phyloP scores from a whole-genome alignment of 306 rosid genomes.

The Clitoria ternatea region DNA sequence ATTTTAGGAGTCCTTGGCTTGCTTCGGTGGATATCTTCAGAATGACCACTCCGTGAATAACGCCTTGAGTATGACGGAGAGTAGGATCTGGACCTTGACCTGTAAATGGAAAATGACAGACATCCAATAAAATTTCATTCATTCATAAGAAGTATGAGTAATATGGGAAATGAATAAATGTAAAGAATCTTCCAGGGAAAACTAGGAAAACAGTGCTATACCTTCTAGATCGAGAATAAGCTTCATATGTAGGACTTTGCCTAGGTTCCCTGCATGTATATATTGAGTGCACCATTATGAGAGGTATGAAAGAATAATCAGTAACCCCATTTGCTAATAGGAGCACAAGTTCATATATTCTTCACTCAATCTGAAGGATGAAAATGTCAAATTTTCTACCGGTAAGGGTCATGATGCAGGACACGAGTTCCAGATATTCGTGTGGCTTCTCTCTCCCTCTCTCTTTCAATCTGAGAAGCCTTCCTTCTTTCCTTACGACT shows the following conservation, averaged over 20 bases:
- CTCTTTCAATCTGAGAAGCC: constrained; percentile 95
- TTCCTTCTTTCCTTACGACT: constrained; percentile 98
- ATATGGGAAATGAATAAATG: constrained; percentile 1
- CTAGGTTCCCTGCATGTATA: constrained; percentile 71
- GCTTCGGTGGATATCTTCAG: constrained; percentile 76
- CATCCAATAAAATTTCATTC: not conserved
- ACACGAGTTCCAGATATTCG: constrained; percentile 65
- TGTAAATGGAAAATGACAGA: constrained; percentile 23
- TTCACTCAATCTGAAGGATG: constrained; percentile 4
- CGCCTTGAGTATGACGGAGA: constrained; percentile 81
- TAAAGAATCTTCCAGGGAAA: not conserved
- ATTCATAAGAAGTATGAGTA: not conserved
- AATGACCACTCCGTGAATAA: constrained; percentile 55
- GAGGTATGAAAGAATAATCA: not conserved
- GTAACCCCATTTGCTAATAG: constrained; percentile 1
- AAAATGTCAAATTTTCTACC: constrained; percentile 47
- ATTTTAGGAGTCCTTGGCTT: constrained; percentile 74
- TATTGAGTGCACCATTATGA: constrained; percentile 18
- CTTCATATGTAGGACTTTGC: constrained; percentile 96
- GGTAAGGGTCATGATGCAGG: constrained; percentile 91
- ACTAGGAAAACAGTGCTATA: constrained; percentile 1
- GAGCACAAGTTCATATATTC: constrained; percentile 21
- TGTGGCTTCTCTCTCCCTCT: constrained; percentile 87
- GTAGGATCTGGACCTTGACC: constrained; percentile 76
- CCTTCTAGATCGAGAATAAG: constrained; percentile 95